Conservation (phyloP, 805 yeast genomes). For the Lipomyces mesembrius region DNA sequence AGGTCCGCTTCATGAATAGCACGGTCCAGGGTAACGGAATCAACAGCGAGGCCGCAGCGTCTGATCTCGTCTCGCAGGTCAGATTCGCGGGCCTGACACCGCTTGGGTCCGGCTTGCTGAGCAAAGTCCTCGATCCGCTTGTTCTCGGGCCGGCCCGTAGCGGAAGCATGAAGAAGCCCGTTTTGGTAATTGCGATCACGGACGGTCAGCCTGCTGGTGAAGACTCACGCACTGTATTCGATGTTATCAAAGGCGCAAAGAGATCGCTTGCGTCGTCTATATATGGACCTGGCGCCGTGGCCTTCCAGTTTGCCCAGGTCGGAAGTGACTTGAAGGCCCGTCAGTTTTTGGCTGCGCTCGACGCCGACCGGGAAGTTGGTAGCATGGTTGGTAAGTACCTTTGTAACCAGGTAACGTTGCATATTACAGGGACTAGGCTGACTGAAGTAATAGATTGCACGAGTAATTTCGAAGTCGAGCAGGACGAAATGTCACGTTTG, state of each 20-base stretch:
- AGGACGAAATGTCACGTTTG: slow-evolving; percentile 43
- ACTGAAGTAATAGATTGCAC: slow-evolving; percentile 39
- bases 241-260: slow-evolving; percentile 41
- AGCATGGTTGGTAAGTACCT: slow-evolving; percentile 22
- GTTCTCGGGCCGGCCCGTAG: slow-evolving; percentile 39
- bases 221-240: slow-evolving; percentile 36
- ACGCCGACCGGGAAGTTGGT: slow-evolving; percentile 42
- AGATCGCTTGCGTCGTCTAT: slow-evolving; percentile 35
- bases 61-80: slow-evolving; percentile 37
- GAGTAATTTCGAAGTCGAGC: slow-evolving; percentile 43
- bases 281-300: slow-evolving; percentile 44
- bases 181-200: slow-evolving; percentile 42
- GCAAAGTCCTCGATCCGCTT: slow-evolving; percentile 43
- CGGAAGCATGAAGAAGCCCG: slow-evolving; percentile 41
- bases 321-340: slow-evolving; percentile 44
- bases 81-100: slow-evolving; percentile 43
- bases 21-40: slow-evolving; percentile 39
- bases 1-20: slow-evolving; percentile 44
- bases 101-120: slow-evolving; percentile 39
- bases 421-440: too few relatives aligned
- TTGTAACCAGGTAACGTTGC: too few relatives aligned
- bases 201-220: slow-evolving; percentile 46
- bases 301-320: slow-evolving; percentile 46
- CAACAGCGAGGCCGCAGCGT: slow-evolving; percentile 39
- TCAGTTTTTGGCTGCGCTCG: slow-evolving; percentile 42